Percentiles rank a stretch among this genome's conserved stretches.
Conservation (phyloP, 352 stramenopile species). For the Pythium utonaiense region DNA sequence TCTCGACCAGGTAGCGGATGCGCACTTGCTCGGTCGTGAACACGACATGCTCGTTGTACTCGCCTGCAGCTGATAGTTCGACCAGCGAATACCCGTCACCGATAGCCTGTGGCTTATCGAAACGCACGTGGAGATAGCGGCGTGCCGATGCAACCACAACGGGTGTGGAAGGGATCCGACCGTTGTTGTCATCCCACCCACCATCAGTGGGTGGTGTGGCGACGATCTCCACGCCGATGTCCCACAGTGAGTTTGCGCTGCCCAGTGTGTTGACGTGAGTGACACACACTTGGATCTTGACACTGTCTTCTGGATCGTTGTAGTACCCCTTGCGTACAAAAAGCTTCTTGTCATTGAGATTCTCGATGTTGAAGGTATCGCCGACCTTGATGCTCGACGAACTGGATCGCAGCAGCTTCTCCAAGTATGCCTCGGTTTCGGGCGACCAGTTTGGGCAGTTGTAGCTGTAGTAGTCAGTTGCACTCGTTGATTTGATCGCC, state of each 20-base stretch:
- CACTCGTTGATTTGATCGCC: background rate
- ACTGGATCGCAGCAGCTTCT: background rate
- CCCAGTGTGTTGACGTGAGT: background rate
- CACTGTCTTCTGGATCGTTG: background rate
- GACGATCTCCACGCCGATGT: constrained; percentile 10
- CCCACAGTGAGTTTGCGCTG: background rate
- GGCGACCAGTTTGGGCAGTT: constrained; percentile 51
- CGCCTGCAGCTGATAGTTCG: too few relatives aligned
- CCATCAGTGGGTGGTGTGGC: background rate
- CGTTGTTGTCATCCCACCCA: background rate
- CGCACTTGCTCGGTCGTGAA: constrained; percentile 67
- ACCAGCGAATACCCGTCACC: too few relatives aligned
- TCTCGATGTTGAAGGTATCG: constrained; percentile 31
- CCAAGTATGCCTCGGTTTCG: constrained; percentile 37
- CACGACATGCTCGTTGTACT: constrained; percentile 69
- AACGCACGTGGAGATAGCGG: constrained; percentile 15
- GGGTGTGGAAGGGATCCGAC: background rate
- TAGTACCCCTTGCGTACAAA: constrained; percentile 7
- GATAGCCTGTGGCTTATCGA: background rate
- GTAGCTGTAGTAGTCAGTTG: background rate
- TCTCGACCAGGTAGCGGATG: constrained; percentile 77
- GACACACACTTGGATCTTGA: constrained; percentile 25
- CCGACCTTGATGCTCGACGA: constrained; percentile 12
- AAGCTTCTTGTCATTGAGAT: constrained; percentile 26
- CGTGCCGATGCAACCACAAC: constrained; percentile 9